Conservation (phyloP, 768 basidiomycete species). For the Chlorophyllum brunneum region DNA sequence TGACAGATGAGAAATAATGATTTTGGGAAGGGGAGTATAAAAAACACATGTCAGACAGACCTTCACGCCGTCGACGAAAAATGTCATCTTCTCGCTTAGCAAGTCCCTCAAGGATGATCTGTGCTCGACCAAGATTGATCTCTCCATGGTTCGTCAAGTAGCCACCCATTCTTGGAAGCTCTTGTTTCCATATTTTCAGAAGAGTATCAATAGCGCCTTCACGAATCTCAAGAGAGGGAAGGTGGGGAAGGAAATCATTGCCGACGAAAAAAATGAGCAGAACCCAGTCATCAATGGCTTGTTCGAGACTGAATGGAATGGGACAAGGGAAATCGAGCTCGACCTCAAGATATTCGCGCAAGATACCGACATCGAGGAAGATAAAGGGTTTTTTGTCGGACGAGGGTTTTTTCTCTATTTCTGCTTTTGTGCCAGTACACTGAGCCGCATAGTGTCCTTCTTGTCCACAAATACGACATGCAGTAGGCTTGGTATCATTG, state of each 20-base stretch:
- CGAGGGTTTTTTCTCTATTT: slow-evolving; percentile 62
- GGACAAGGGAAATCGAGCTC: slow-evolving; percentile 83
- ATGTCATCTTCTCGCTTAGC: slow-evolving; percentile 96
- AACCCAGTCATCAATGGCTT: slow-evolving; percentile 99
- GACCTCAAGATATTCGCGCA: slow-evolving; percentile 97
- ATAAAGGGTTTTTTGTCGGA: slow-evolving; percentile 94
- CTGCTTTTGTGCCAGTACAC: slow-evolving; percentile 79
- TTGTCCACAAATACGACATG: slow-evolving; percentile 92
- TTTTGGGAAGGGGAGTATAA: background rate
- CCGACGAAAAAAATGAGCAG: slow-evolving; percentile 99
- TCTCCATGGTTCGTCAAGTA: slow-evolving; percentile 93
- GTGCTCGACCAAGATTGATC: slow-evolving; percentile 79
- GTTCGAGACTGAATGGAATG: slow-evolving; percentile 91
- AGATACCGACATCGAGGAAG: slow-evolving; percentile 93
- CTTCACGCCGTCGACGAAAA: slow-evolving; percentile 87
- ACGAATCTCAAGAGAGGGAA: slow-evolving; percentile 97
- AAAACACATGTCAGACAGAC: slow-evolving; percentile 44
- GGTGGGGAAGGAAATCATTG: slow-evolving; percentile 98
- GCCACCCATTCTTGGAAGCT: slow-evolving; percentile 94
- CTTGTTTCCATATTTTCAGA: slow-evolving; percentile 92
- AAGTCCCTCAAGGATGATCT: slow-evolving; percentile 94
- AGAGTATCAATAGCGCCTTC: slow-evolving; percentile 99
- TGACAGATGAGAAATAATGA: slow-evolving; percentile 15
- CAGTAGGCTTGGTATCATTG: slow-evolving; percentile 67
- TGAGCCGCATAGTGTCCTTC: slow-evolving; percentile 94